phyloP scores from a whole-genome alignment of 2,329 filamentous ascomycete species.

The Phialophora macrospora region DNA sequence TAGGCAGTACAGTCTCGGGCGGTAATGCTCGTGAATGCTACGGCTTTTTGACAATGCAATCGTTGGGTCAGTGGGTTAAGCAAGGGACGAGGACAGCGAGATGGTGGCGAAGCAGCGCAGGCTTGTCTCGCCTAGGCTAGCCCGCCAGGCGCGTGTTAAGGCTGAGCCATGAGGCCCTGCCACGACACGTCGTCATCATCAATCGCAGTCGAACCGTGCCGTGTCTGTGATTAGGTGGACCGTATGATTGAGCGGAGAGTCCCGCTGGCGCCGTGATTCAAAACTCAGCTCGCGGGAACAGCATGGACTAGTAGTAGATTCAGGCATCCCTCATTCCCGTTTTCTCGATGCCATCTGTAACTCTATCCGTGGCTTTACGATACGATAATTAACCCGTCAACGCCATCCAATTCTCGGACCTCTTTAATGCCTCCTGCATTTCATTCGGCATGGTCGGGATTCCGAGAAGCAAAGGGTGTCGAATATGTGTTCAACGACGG shows the following conservation, averaged over 20 bases:
- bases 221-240: constrained; percentile 2
- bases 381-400: neutral
- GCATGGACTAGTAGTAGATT: neutral
- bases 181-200: constrained; percentile 5
- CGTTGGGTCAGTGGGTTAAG: neutral
- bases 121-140: constrained; percentile 3
- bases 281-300: neutral
- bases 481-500: constrained; percentile 48
- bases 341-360: neutral
- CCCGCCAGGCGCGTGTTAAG: neutral
- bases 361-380: neutral
- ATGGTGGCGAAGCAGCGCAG: neutral
- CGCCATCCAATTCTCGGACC: neutral
- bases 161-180: neutral
- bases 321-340: constrained; percentile 14
- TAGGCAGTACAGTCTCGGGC: neutral
- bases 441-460: constrained; percentile 47
- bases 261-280: neutral
- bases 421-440: constrained; percentile 17
- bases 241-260: neutral
- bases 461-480: constrained; percentile 50
- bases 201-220: neutral
- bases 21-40: neutral
- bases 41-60: neutral
- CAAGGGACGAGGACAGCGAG: neutral